Base-by-base conservation (phyloP, 495 filamentous ascomycete species). In the Aspergillus haitiensis region DNA sequence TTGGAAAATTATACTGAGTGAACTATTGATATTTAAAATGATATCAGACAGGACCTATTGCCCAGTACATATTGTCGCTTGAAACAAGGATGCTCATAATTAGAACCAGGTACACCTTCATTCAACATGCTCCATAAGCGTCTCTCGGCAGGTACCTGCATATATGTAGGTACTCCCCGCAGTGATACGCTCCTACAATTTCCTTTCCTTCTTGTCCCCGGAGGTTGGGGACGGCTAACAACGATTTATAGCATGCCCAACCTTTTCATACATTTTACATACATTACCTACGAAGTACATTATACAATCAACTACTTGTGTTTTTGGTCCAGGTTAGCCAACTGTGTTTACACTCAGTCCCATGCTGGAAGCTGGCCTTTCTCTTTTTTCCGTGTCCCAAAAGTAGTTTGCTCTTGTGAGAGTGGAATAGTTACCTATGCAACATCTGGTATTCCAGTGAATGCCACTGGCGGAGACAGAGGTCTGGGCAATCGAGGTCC, bases 101-200 rank as follows among this genome's bases (percentile, higher is more conserved):
- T 27, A 27, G 21, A 27, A 3, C 21, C 21, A 27, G 3, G 21
- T 27, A 27, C 21, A 27, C 21, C 21, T 27, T 27, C 21, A 27
- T 27, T 27, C 21, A 1, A 27, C 21, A 27, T 27, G 5, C 37
- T 40, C 37, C 37, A 4, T 46, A 21, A 21, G 44, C n/a, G 11
- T 47, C 44, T 47, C 16, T 16, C n/a, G 44, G n/a, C n/a, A 40
- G 44, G 44, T 47, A 47, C 44, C 44, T 47, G 44, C 44, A 47
- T 47, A 40, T 40, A 10, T 47, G 44, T 10, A 16, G 15, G 16
- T 8, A 11, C 39, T 42, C 9, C 39, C 9, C 37, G 8, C 9
- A 9, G 8, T 10, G 37, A 10, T 40, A 11, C 6, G 15, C 12
- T 13, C 39, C 9, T 42, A 9, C 6, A 3, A 15, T 13, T 8